Evolutionary conservation across 192 early-diverging fungal species (phyloP), one percentile per base, ranked within the genome.

Genomic region (Powellomyces hirtus): DNA sequence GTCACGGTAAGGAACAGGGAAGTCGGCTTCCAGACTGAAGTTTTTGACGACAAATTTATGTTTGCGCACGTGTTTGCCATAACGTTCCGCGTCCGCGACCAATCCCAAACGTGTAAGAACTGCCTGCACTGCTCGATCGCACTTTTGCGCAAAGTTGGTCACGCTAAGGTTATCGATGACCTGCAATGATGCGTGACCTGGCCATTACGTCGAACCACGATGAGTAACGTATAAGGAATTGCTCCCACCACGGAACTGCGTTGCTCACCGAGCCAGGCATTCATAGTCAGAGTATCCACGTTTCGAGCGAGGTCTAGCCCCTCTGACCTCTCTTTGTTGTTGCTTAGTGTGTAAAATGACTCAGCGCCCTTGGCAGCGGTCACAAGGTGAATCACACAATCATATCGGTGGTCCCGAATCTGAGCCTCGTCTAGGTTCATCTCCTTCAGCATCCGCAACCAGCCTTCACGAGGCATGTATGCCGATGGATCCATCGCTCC

Each of bases 351-450:
- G 64, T 80, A 80, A 56, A 80, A 80, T 20, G 68, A 20, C 46
- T 64, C 62, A 1, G 79, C 79, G 6, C 79, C 79, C 59, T 80
- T 78, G 22, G 79, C 79, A 26, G 79, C 79, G 4, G 79, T 75
- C 7, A 80, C 79, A 16, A 80, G 65, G 56, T 80, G 79, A 22
- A 80, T 52, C 6, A 79, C 75, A 38, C 71, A 74, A 45, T 79
- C 78, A 37, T 79, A 79, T 13, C 79, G 72, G 59, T 80, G 36
- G 62, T 80, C 79, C 18, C 79, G 55, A 10, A 80, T 59, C 22
- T 44, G 72, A 20, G 62, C 57, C 53, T 80, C 79, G 33, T 78
- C 70, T 51, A 80, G 49, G 50, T 75, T 59, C 37, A 80, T 26
- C 50, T 80, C 76, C 14, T 60, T 31, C 16, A 80, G 52, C 42